phyloP scores from a whole-genome alignment of 2,329 filamentous ascomycete species.

The Hymenoscyphus occultus region DNA sequence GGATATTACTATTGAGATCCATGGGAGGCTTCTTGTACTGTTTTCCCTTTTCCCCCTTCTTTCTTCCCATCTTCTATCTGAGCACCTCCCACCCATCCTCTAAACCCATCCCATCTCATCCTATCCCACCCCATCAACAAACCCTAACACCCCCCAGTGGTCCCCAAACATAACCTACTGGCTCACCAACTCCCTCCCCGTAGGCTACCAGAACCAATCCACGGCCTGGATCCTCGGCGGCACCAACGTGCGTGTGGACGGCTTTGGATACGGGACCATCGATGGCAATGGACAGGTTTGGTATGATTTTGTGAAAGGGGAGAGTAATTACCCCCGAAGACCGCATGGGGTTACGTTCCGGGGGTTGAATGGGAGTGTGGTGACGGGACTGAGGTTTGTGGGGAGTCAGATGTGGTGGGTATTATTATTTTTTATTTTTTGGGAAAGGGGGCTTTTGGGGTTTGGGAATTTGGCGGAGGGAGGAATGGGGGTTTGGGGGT shows the following conservation, averaged over 20 bases:
- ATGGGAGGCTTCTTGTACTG: constrained; percentile 47
- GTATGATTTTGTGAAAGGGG: constrained; percentile 50
- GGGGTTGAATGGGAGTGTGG: constrained; percentile 46
- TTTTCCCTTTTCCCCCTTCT: neutral
- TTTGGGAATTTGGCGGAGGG: neutral
- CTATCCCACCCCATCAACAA: too few relatives aligned
- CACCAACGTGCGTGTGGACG: constrained; percentile 47
- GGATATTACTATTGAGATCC: constrained; percentile 47
- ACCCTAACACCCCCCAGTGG: constrained; percentile 34
- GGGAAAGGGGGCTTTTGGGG: neutral
- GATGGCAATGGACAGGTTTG: constrained; percentile 59
- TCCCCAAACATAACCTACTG: constrained; percentile 49
- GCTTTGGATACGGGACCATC: constrained; percentile 50
- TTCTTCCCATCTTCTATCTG: constrained; percentile 25
- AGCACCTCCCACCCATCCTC: neutral
- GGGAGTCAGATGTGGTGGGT: constrained; percentile 57
- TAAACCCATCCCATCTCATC: too few relatives aligned
- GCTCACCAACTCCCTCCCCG: constrained; percentile 48
- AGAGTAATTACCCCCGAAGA: constrained; percentile 46
- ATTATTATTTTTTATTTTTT: neutral
- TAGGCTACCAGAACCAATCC: constrained; percentile 55
- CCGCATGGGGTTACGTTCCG: constrained; percentile 53
- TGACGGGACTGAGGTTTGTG: constrained; percentile 49
- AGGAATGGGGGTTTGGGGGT: too few relatives aligned
- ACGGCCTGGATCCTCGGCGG: constrained; percentile 55